A percentile compares a stretch with the other conserved stretches of the same genome.
Conservation (phyloP, 2,329 filamentous ascomycete genomes). For the Talaromyces albobiverticillius region DNA sequence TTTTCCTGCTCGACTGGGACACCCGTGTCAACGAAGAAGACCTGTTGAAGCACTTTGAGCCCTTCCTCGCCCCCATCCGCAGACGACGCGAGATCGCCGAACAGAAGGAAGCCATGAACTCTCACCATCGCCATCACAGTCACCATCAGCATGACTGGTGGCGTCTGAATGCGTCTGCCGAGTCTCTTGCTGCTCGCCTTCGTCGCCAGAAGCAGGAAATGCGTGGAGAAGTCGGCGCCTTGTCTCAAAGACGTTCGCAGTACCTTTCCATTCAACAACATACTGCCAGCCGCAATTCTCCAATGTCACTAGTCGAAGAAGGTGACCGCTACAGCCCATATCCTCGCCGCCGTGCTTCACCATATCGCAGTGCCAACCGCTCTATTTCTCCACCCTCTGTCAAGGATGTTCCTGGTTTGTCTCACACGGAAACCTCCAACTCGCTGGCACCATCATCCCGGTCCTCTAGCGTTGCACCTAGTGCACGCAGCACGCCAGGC, state of each 20-base stretch:
- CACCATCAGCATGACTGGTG: conserved; percentile 37
- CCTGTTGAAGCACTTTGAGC: conserved; percentile 80
- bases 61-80: conserved; percentile 84
- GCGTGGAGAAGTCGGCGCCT: conserved; percentile 23
- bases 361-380: conserved; percentile 30
- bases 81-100: conserved; percentile 53
- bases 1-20: conserved; percentile 94
- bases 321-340: conserved; percentile 36
- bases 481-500: conserved; percentile 42
- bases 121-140: too few relatives aligned
- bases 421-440: conserved; percentile 39
- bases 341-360: conserved; percentile 33
- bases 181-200: conserved; percentile 33
- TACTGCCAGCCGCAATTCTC: conserved; percentile 28
- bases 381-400: conserved; percentile 45
- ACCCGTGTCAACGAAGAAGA: conserved; percentile 81
- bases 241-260: conserved; percentile 24
- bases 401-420: conserved; percentile 42
- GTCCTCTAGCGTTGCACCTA: conserved; percentile 43
- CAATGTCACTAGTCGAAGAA: conserved; percentile 29
- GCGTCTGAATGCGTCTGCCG: conserved; percentile 34
- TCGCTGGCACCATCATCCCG: conserved; percentile 38
- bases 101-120: conserved; percentile 46
- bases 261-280: conserved; percentile 27
- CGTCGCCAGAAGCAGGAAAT: conserved; percentile 35